Percentiles rank a stretch among this genome's conserved stretches.
phyloP scores from a whole-genome alignment of 2,329 filamentous ascomycete genomes.

The Trichoderma brevicompactum region DNA sequence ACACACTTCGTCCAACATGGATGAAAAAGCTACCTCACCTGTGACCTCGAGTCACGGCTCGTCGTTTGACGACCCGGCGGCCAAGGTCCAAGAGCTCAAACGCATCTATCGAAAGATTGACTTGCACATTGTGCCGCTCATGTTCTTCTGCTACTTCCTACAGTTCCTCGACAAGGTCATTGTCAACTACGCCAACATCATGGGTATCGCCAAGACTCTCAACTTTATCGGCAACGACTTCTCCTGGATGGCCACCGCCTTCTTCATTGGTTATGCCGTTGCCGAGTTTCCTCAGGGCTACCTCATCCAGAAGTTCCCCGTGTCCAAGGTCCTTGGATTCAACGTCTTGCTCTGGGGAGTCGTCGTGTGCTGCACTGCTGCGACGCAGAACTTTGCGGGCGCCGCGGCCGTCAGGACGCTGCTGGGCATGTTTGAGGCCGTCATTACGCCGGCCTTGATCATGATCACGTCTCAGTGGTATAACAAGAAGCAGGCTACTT shows the following conservation, averaged over 20 bases:
- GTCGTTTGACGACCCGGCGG: conserved; percentile 5
- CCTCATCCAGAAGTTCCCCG: conserved; percentile 42
- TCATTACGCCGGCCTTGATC: conserved; percentile 56
- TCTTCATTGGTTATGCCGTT: conserved; percentile 40
- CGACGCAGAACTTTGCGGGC: conserved; percentile 47
- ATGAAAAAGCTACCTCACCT: conserved; percentile 10
- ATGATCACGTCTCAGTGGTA: conserved; percentile 52
- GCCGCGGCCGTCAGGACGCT: conserved; percentile 50
- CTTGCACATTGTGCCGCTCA: conserved; percentile 36
- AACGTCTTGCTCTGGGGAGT: conserved; percentile 44
- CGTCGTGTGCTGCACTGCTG: conserved; percentile 50
- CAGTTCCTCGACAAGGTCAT: conserved; percentile 39
- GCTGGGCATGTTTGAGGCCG: conserved; percentile 53
- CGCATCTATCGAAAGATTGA: conserved; percentile 37
- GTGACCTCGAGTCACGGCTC: conserved; percentile 18
- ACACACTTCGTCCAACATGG: not conserved
- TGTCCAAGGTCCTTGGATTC: conserved; percentile 42
- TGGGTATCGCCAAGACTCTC: conserved; percentile 38
- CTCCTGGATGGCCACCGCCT: conserved; percentile 40
- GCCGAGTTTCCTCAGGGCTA: conserved; percentile 39
- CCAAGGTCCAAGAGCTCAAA: conserved; percentile 10
- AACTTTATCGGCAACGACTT: conserved; percentile 42
- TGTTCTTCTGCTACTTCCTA: conserved; percentile 38
- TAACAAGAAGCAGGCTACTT: conserved; percentile 49
- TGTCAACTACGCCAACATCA: conserved; percentile 40